Evolutionary conservation across 192 early-diverging fungal species (phyloP), one percentile per base, ranked within the genome.

Genomic region (Pilobolus umbonatus): DNA sequence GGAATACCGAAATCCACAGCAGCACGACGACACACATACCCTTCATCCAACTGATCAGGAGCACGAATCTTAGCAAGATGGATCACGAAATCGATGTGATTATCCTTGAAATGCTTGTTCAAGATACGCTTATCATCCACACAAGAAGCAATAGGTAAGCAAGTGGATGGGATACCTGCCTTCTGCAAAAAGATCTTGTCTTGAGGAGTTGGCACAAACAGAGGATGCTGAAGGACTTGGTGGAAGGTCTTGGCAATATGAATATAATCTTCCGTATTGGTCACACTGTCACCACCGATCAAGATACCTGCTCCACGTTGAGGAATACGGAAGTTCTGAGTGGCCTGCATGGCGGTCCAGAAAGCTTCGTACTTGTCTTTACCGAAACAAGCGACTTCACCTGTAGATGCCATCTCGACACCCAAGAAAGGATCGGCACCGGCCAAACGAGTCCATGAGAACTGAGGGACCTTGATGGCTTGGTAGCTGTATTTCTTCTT

Each of bases 391-490:
- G 96, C 96, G 14, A 98, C 93, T 78, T 98, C 96, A 53, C 96
- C 96, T 3, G 96, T 98, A 12, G 90, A 93, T 21, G 94, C 88
- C 96, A 98, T 98, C 75, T 98, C 96, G 50, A 98, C 96, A 54
- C 93, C 93, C 32, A 98, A 79, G 77, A 95, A 86, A 35, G 96
- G 94, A 63, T 98, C 96, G 17, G 96, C 96, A 38, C 96, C 94
- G 3, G 81, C 86, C 30, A 98, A 76, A 35, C 96, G 91, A 40
- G 92, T 97, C 90, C 91, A 98, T 38, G 84, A 87, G 82, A 98
- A 98, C 63, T 97, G 89, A 26, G 94, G 94, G 29, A 90, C 91
- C 78, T 98, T 98, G 65, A 96, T 83, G 5, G 88, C 92, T 14
- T 89, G 85, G 80, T 91, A 96, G 26, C 73, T 72, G 58, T 84